Base-by-base conservation (phyloP, 768 basidiomycete species). In the Pulveroboletus sp. region DNA sequence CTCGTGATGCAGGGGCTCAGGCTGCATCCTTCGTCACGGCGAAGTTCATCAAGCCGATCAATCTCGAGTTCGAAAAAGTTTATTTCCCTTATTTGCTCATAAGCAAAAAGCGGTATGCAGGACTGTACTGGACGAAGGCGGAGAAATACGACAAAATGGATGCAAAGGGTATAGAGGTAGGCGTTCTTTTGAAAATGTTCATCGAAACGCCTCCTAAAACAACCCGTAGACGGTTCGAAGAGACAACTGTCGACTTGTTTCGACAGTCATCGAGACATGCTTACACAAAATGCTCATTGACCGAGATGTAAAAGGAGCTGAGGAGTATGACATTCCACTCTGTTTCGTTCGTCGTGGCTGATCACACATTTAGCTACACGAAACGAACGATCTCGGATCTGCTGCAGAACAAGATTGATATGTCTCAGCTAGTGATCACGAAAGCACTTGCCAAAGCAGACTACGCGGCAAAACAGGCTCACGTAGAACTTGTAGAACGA, bases 121-220 rank as follows among this genome's bases (percentile, higher is more conserved):
- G 96, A 6, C 71, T 98, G 49, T 98, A 99, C 65, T 99, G 96
- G 96, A 98, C 96, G 2, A 85, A 82, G 55, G 73, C 86, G 12
- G 94, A 97, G 35, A 96, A 93, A 64, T 95, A 89, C 59, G 96
- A 99, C 69, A 98, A 98, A 73, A 98, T 98, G 96, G 96, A 99
- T 59, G 88, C 95, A 2, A 99, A 99, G 72, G 96, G 96, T 63
- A 98, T 99, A 50, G 96, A 99, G 81, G 94, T 93, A 47, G 3
- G 80, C 61, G 27, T 30, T 10, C 11, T 8, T 27, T 19, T 9
- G 29, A 23, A 46, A n/a, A 11, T 1, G 22, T n/a, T 1, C 2
- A 4, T 37, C 9, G 19, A 11, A 22, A 6, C 3, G 16, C 24
- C 38, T 17, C 24, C 24, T 42, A 12, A 50, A 19, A 2, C 41